Evolutionary conservation across 75 land plant species (phyloP).

Genomic region (Larix kaempferi): DNA sequence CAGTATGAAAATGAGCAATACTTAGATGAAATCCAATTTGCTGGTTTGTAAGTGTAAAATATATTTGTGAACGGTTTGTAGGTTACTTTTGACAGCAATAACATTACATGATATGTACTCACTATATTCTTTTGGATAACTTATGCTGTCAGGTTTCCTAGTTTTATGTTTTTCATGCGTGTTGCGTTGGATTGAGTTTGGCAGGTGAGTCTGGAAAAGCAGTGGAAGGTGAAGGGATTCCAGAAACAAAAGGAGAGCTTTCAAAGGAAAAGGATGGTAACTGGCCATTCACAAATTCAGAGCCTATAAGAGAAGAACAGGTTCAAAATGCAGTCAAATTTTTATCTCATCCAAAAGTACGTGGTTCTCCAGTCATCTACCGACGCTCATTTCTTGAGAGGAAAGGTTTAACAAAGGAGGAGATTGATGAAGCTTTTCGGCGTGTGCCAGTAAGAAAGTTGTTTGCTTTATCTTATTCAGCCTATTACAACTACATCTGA

Average conservation of each 20-base stretch:
- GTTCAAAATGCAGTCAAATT: constrained; percentile 93
- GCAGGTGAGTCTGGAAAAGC: constrained; percentile 11
- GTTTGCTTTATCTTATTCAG: neutral
- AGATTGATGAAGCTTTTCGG: constrained; percentile 97
- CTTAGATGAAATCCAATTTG: too few relatives aligned
- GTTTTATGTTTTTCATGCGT: neutral
- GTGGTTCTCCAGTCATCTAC: constrained; percentile 77
- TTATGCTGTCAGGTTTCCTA: neutral
- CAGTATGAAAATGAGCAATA: too few relatives aligned
- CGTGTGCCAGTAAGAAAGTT: constrained; percentile 77
- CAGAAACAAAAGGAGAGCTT: constrained; percentile 22
- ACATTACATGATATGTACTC: too few relatives aligned
- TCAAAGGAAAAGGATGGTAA: constrained; percentile 23
- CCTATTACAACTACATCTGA: neutral
- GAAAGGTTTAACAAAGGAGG: constrained; percentile 89
- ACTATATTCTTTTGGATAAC: neutral
- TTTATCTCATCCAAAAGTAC: constrained; percentile 90
- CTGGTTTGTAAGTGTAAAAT: too few relatives aligned
- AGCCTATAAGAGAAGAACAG: constrained; percentile 89
- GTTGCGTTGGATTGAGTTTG: neutral
- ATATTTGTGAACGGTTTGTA: too few relatives aligned
- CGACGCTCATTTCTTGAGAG: constrained; percentile 85
- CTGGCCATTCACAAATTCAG: constrained; percentile 58
- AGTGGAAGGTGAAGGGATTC: constrained; percentile 9
- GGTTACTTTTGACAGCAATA: too few relatives aligned